Evolutionary conservation across 441 rosid genomes (phyloP), one percentile per base, ranked within the genome.

Genomic region (Erodium chrysanthum): DNA sequence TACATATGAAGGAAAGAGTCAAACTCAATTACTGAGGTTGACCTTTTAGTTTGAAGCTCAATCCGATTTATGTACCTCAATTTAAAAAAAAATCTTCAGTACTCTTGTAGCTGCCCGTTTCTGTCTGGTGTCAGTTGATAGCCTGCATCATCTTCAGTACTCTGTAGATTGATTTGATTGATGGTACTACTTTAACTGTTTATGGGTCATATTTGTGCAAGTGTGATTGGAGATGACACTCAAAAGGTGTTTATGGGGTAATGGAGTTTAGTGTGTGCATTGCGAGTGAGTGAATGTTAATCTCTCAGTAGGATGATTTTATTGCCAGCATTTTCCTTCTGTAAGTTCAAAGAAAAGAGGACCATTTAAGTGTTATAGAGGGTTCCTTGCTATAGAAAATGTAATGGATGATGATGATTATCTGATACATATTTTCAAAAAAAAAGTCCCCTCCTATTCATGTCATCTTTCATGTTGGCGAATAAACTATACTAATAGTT

Each of bases 181-280:
- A 27, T 70, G 64, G 56, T 31, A 31, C 29, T 64, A 61, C n/a
- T 48, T 48, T 5, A 22, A 22, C 64, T 5, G 64, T n/a, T 23
- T 11, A 0, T 5, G 22, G 58, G 23, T 25, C 29, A 25, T 25
- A 25, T 3, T 25, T 25, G 29, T 25, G 29, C 29, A 25, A 25
- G 29, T 25, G 29, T 25, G 29, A 25, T 25, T 25, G 29, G 3
- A 59, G 64, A 59, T 0, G 15, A 59, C 37, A 25, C 27, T 27
- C 27, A 31, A 31, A 60, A 60, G 37, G 37, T 25, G 35, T 31
- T 31, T 31, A 31, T 31, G 35, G 35, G 35, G 35, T 31, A 2
- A 6, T 5, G 6, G 35, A 31, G 35, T 6, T 20, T 54, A 21
- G 20, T 9, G 35, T 4, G 35, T 31, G 35, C 29, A 5, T 18